Conservation (phyloP, 352 stramenopile genomes). For the Phytophthora litchii region DNA sequence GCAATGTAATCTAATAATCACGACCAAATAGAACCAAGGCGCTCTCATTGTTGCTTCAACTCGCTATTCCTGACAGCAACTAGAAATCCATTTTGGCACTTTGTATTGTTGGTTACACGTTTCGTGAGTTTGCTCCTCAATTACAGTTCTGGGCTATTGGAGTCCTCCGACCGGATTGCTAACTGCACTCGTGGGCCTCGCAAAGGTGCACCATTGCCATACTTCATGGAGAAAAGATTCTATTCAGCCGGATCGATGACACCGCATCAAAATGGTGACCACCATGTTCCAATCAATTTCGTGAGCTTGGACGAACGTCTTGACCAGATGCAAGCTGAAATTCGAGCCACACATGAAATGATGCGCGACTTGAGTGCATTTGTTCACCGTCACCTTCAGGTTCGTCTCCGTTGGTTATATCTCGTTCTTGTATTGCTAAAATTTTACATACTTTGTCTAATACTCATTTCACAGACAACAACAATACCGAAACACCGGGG, state of each 20-base stretch:
- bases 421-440: background rate
- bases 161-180: background rate
- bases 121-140: background rate
- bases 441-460: background rate
- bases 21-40: too few species aligned
- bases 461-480: background rate
- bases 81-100: background rate
- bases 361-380: conserved; percentile 29
- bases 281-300: background rate
- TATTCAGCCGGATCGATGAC: conserved; percentile 8
- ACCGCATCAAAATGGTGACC: conserved; percentile 9
- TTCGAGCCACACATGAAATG: conserved; percentile 24
- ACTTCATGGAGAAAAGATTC: conserved; percentile 4
- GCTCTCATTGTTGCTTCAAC: background rate
- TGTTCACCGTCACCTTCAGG: conserved; percentile 26
- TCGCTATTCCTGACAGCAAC: background rate
- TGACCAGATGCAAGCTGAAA: conserved; percentile 34
- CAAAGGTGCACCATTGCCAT: background rate
- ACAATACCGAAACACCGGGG: background rate
- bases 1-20: too few species aligned
- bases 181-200: too few species aligned
- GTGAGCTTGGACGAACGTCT: conserved; percentile 15
- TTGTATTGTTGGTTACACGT: background rate
- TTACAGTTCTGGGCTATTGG: background rate
- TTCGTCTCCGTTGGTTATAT: background rate